Evolutionary conservation across 108 stramenopile species (phyloP).

Genomic region (Nitzschia palea): DNA sequence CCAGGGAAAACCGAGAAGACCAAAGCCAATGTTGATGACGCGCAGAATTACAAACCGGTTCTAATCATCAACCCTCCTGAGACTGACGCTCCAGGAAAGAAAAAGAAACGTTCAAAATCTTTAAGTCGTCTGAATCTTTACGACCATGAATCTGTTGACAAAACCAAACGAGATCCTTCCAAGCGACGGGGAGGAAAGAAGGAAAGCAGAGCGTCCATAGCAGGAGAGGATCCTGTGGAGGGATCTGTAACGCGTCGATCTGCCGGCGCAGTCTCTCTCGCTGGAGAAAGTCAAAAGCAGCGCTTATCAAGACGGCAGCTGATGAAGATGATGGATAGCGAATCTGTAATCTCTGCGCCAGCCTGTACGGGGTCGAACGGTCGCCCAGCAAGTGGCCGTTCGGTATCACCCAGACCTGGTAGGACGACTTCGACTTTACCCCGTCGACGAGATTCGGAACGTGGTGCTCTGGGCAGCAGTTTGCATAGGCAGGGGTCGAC

Average conservation of each 20-base stretch:
- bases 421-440: neutral
- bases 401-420: neutral
- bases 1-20: neutral
- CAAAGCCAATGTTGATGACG: neutral
- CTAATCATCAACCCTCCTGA: no score
- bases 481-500: neutral
- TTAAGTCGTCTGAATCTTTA: neutral
- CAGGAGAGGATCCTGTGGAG: no score
- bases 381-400: neutral
- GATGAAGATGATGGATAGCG: slow-evolving; percentile 1
- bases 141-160: neutral
- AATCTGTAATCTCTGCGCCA: slow-evolving; percentile 1
- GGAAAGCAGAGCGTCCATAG: no score
- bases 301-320: slow-evolving; percentile 2
- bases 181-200: neutral
- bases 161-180: neutral
- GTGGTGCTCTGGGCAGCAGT: neutral
- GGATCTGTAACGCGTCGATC: no score
- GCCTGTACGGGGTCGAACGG: neutral
- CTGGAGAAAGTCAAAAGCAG: no score
- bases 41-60: no score
- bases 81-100: no score
- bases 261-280: no score
- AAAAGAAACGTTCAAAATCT: neutral
- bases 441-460: neutral